A percentile compares a stretch with the other conserved stretches of the same genome.
Conservation (phyloP, 768 basidiomycete genomes). For the Astraeus odoratus region DNA sequence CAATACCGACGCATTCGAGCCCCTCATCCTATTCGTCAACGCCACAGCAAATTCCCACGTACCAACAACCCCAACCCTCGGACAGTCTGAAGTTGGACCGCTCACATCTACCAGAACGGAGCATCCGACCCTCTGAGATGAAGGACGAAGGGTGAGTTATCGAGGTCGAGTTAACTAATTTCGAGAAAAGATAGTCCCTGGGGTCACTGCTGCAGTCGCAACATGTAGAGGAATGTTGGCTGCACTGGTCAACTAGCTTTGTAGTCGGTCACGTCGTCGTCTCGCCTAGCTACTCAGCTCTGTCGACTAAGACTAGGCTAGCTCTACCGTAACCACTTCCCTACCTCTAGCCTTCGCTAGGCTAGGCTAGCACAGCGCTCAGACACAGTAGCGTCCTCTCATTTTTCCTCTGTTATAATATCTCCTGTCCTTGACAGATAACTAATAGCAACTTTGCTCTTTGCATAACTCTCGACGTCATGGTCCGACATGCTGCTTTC, state of each 20-base stretch:
- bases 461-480: conserved; percentile 27
- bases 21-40: conserved; percentile 33
- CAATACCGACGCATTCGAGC: conserved; percentile 12
- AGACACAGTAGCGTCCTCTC: conserved; percentile 71
- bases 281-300: conserved; percentile 41
- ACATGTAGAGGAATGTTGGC: conserved; percentile 20
- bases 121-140: conserved; percentile 82
- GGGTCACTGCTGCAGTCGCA: conserved; percentile 14
- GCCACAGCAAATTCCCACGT: conserved; percentile 74
- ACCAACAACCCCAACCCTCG: conserved; percentile 53
- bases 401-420: conserved; percentile 52
- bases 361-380: conserved; percentile 59
- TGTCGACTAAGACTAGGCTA: conserved; percentile 66
- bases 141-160: conserved; percentile 95
- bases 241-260: conserved; percentile 16
- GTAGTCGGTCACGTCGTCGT: conserved; percentile 38
- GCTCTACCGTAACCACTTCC: conserved; percentile 64
- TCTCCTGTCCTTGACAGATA: conserved; percentile 60
- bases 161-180: conserved; percentile 1
- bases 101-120: conserved; percentile 48
- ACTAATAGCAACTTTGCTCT: conserved; percentile 69
- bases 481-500: conserved; percentile 21
- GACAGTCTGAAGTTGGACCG: conserved; percentile 45
- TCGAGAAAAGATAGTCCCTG: conserved; percentile 7
- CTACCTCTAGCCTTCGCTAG: conserved; percentile 77